Base-by-base conservation (phyloP, 805 yeast species). In the Sungouiozyma ichnusensis region DNA sequence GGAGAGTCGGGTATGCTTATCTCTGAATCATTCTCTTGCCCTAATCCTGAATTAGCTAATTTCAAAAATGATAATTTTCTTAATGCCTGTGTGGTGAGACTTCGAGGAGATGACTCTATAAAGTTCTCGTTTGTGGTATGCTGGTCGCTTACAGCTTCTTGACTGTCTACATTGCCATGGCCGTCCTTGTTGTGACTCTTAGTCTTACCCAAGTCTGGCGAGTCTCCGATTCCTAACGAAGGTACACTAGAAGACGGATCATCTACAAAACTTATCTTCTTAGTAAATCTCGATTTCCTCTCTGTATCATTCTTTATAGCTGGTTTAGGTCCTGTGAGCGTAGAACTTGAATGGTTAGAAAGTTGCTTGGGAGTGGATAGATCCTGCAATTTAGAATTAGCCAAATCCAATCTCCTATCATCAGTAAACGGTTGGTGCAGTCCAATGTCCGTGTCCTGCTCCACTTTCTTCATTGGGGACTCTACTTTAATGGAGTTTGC, bases 1-100 rank as follows among this genome's bases (percentile, higher is more conserved):
- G 11, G 6, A 24, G 29, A 24, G 9, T 24, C 11, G 6, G 29
- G 29, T 24, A 24, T 7, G 11, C 29, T 24, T 24, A 24, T 7
- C 29, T 24, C 29, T 24, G 29, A 24, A 24, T 24, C 29, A 7
- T 24, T 11, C 11, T 24, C 29, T 24, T 24, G 9, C 6, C 11
- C 29, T 11, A 24, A 11, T 7, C 29, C 29, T 3, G 16, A 8
- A 29, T 32, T 37, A 18, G 17, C 34, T 4, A 44, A 36, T 24
- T 45, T 58, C 37, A 67, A 40, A 2, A 57, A 44, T 2, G 67
- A 60, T 29, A 68, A 49, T 36, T 62, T 64, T 33, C 61, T 57
- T 39, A 67, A 41, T 1, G 73, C 72, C 43, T 64, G 67, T 8
- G 65, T 62, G 0, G 73, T 67, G 8, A 68, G 49, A 38, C 58